Conservation (phyloP, 2,329 filamentous ascomycete species). For the Dothideomycetes sp. region DNA sequence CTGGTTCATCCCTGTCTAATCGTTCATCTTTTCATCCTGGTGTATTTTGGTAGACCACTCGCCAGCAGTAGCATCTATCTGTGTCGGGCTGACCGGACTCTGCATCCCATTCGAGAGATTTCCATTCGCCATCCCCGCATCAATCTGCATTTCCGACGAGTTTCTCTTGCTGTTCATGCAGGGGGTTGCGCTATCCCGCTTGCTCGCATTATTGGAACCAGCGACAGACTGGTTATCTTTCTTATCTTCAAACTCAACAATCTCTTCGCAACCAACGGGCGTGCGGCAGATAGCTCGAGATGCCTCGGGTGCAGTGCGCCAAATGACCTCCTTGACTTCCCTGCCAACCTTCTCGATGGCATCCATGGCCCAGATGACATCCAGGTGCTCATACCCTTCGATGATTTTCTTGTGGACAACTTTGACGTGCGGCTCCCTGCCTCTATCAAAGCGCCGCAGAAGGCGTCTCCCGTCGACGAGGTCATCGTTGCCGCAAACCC, state of each 20-base stretch:
- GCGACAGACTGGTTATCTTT: no score
- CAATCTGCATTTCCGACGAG: not conserved
- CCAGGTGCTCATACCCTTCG: constrained; percentile 82
- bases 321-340: constrained; percentile 72
- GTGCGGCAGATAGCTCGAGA: constrained; percentile 50
- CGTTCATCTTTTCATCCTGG: no score
- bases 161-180: not conserved
- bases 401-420: constrained; percentile 77
- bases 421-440: constrained; percentile 68
- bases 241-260: constrained; percentile 11
- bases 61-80: constrained; percentile 10
- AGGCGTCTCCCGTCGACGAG: constrained; percentile 74
- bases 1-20: no score
- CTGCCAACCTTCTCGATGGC: constrained; percentile 69
- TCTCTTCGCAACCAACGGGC: constrained; percentile 51
- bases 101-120: not conserved
- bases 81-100: constrained; percentile 9
- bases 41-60: no score
- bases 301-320: constrained; percentile 56
- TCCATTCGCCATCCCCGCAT: not conserved
- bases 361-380: constrained; percentile 93
- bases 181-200: not conserved
- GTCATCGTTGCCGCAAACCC: constrained; percentile 74
- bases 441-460: constrained; percentile 61
- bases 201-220: no score